Percentiles rank a stretch among this genome's conserved stretches.
Evolutionary conservation across 345 rosid species (phyloP).

Genomic region (Ailanthus altissimus): DNA sequence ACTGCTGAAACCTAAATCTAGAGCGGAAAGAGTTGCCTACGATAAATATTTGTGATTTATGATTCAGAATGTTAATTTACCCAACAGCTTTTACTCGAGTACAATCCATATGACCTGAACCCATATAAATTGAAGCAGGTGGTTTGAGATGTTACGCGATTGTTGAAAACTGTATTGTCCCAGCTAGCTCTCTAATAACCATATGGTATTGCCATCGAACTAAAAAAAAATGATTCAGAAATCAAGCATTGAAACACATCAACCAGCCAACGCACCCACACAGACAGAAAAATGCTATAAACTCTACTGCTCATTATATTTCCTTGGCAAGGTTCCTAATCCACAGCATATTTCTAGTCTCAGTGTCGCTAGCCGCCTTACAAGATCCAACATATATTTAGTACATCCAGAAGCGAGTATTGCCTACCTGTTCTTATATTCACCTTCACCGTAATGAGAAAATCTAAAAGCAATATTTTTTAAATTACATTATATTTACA

Average conservation of each 20-base stretch:
- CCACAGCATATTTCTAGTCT: neutral
- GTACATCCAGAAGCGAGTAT: neutral
- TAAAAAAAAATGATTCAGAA: too few relatives aligned
- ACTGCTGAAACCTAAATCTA: too few relatives aligned
- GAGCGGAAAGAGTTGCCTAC: too few relatives aligned
- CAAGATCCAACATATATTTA: neutral
- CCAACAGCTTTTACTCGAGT: neutral
- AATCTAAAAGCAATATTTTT: neutral
- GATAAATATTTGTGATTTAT: neutral
- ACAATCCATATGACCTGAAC: neutral
- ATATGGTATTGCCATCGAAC: too few relatives aligned
- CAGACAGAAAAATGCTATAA: neutral
- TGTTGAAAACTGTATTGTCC: neutral
- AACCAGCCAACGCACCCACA: neutral
- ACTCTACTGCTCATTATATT: neutral
- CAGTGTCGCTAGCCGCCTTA: neutral
- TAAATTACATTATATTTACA: slow-evolving; percentile 5
- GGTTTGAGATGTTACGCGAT: neutral
- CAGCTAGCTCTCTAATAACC: too few relatives aligned
- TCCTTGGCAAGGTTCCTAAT: neutral
- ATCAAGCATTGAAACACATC: neutral
- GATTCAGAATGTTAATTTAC: neutral
- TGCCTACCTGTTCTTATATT: neutral
- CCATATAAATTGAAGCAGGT: neutral
- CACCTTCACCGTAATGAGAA: neutral